Percentiles rank a stretch among this genome's conserved stretches.
Evolutionary conservation across 1,284 basidiomycete species (phyloP).

Genomic region (Ceratobasidium papillatum): DNA sequence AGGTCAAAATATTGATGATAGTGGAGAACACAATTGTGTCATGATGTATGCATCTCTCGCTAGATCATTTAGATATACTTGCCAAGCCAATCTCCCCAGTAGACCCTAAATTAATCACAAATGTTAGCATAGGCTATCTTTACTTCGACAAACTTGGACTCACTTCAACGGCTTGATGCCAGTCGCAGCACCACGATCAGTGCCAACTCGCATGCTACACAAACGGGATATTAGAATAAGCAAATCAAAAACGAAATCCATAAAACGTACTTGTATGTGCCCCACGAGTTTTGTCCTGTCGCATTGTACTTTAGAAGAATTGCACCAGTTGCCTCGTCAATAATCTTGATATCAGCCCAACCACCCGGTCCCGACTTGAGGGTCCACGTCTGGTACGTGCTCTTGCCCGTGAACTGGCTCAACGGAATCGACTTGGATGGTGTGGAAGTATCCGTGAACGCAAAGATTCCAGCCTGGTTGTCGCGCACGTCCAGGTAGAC

Average conservation of each 20-base stretch:
- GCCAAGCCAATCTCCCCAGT: conserved; percentile 18
- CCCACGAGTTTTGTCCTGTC: not conserved
- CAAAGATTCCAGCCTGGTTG: conserved; percentile 19
- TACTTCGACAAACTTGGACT: not conserved
- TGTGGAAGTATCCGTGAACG: not conserved
- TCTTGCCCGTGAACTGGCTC: not conserved
- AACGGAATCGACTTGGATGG: conserved; percentile 28
- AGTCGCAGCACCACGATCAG: not conserved
- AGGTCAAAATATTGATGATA: no score
- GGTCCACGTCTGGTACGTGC: conserved; percentile 30
- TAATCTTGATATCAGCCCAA: conserved; percentile 26
- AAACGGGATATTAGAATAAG: not conserved
- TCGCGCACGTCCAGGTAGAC: conserved; percentile 25
- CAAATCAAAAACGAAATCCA: no score
- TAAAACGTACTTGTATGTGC: conserved; percentile 14
- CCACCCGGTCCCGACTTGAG: conserved; percentile 23
- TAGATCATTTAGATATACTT: not conserved
- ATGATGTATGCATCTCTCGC: no score
- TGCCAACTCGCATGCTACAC: conserved; percentile 9
- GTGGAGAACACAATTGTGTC: no score
- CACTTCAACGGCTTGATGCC: conserved; percentile 21
- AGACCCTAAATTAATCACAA: not conserved
- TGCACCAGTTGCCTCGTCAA: conserved; percentile 2
- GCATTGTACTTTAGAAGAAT: conserved; percentile 24
- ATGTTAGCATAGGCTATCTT: not conserved